Evolutionary conservation across 116 monocot genomes (phyloP), one percentile per base, ranked within the genome.

Genomic region (Dioscorea cayenensis): DNA sequence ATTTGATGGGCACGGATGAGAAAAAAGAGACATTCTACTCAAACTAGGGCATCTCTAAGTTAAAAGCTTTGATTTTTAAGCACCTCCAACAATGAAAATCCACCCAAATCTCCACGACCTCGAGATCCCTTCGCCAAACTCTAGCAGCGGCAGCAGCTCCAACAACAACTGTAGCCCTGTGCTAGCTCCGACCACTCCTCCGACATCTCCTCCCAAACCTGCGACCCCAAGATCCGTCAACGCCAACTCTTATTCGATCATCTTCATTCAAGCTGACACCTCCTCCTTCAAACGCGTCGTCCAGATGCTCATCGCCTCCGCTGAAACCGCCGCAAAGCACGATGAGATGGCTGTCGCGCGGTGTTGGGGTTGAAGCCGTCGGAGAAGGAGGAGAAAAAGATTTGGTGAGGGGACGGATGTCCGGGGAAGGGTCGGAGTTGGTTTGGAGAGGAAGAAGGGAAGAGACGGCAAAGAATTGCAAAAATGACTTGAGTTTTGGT

Each of bases 241-340:
- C 21, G 19, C 83, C 36, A 87, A 73, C 61, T 85, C 89, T 6
- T 85, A 82, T 75, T 90, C 95, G 2, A 90, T 87, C 6, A 95
- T 90, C 77, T 95, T 95, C 77, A 67, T 92, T 66, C 95, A 95
- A 49, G 92, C 92, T 28, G 95, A 95, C 80, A 71, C 90, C 65
- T 52, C 89, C 22, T 85, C 85, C 71, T 95, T 95, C 91, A 92
- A 92, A 74, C 90, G 92, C 32, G 87, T 95, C 11, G 95, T 95
- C 32, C 95, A 95, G 84, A 82, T 90, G 95, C 92, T 95, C 74
- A 95, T 92, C 64, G 95, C 92, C 68, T 90, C 90, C 66, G 67
- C 81, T 22, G 82, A 82, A 66, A 80, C 86, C 59, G 64, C 87
- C 21, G 52, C 81, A 19, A 78, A 78, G 71, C 67, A 43, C 55